Evolutionary conservation across 2,329 filamentous ascomycete genomes (phyloP), one percentile per base, ranked within the genome.

Genomic region (Fusarium staphyleae): DNA sequence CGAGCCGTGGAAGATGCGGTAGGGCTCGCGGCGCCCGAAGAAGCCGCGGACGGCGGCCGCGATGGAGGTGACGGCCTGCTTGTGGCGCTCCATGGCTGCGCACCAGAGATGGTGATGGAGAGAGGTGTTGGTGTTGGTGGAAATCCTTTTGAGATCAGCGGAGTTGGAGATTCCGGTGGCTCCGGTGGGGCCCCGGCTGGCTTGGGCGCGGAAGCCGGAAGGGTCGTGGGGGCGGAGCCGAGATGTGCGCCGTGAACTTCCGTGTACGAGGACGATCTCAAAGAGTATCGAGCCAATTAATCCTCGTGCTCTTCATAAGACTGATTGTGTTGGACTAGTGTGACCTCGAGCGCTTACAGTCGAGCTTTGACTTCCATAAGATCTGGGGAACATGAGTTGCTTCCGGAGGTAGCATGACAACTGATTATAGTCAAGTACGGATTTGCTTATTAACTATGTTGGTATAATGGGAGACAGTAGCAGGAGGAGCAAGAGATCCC

Each of bases 1-100:
- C 1, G 87, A 85, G 54, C 89, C 89, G 72, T 92, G 89, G 63
- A 85, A 89, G 67, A 92, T 88, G 14, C 88, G 82, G 72, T 90
- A 92, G 3, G 87, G 82, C 69, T 77, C 70, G 47, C 75, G 70
- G 10, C 63, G 68, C 10, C 71, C 66, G 45, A 78, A 69, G 65
- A 83, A 82, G 7, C 75, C 66, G 57, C 70, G 70, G 36, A 82
- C 73, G 22, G 75, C 72, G 30, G 69, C 66, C 2, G 79, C 73
- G 40, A 83, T 76, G 44, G 69, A 65, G 15, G 69, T 55, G 18
- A 83, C 78, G 7, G 75, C 73, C 10, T 68, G 65, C n/a, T 77
- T 66, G 62, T 83, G 81, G 16, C 71, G 71, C 29, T 81, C 78
- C 78, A 73, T 74, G 36, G 34, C 47, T 55, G 30, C 28, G 32